phyloP scores from a whole-genome alignment of 2,329 filamentous ascomycete species.

The Atkinsonella texensis region DNA sequence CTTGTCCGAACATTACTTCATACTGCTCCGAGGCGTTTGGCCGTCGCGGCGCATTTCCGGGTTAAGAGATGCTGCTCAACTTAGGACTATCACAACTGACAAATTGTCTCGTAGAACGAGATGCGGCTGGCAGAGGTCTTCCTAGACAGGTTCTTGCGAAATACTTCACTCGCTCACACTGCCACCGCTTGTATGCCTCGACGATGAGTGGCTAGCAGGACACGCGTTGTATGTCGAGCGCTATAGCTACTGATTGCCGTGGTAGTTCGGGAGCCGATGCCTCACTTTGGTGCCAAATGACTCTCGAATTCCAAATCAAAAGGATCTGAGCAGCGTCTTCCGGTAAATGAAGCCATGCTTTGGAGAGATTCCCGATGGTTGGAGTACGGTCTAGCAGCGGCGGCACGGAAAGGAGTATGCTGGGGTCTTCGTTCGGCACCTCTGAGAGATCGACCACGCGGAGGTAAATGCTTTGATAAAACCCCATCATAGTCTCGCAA shows the following conservation, averaged over 20 bases:
- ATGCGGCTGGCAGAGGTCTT: not conserved
- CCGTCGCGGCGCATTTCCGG: not conserved
- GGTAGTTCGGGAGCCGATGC: constrained; percentile 12
- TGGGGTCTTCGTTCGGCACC: constrained; percentile 14
- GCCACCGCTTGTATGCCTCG: constrained; percentile 39
- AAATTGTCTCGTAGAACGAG: not conserved
- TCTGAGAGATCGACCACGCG: constrained; percentile 33
- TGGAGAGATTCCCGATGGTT: constrained; percentile 27
- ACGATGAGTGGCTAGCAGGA: constrained; percentile 26
- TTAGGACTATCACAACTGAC: not conserved
- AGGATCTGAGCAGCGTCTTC: constrained; percentile 44
- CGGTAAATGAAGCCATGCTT: constrained; percentile 32
- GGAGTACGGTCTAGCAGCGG: constrained; percentile 20
- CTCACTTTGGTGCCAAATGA: constrained; percentile 9
- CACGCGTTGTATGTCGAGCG: constrained; percentile 34
- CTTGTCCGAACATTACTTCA: not conserved
- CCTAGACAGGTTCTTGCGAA: constrained; percentile 3
- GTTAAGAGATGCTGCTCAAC: not conserved
- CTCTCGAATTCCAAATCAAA: constrained; percentile 46
- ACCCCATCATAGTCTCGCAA: constrained; percentile 8
- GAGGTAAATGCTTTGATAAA: constrained; percentile 32
- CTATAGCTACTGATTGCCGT: constrained; percentile 10
- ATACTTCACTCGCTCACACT: constrained; percentile 31
- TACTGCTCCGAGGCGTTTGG: not conserved
- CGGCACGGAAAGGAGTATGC: constrained; percentile 16